Conservation (phyloP, 768 basidiomycete species). For the Tylopilus felleus region DNA sequence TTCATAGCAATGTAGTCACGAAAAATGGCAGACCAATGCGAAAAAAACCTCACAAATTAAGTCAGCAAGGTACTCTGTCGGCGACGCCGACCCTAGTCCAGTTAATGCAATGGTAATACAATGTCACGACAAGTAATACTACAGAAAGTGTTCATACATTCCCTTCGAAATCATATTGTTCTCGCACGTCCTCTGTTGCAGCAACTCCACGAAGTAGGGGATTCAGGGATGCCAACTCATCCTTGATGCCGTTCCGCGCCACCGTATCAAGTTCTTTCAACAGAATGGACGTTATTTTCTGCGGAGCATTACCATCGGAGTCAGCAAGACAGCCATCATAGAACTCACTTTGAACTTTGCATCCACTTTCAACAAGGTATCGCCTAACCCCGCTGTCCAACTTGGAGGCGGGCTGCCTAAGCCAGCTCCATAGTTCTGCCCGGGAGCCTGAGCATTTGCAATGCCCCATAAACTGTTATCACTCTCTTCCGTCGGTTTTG, state of each 20-base stretch:
- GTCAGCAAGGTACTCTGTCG: no score
- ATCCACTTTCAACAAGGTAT: slow-evolving; percentile 79
- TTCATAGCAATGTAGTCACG: no score
- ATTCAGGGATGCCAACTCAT: slow-evolving; percentile 79
- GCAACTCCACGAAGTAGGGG: slow-evolving; percentile 65
- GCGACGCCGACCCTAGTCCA: no score
- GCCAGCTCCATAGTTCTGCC: slow-evolving; percentile 30
- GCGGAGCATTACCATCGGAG: slow-evolving; percentile 5
- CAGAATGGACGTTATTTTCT: slow-evolving; percentile 82
- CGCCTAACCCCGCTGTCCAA: slow-evolving; percentile 63
- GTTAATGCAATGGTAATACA: slow-evolving; percentile 24
- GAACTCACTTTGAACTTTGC: slow-evolving; percentile 72
- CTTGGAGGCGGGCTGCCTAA: slow-evolving; percentile 51
- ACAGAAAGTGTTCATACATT: slow-evolving; percentile 27
- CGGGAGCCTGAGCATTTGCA: slow-evolving; percentile 45
- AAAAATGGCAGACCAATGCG: no score
- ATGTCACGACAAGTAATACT: slow-evolving; percentile 12
- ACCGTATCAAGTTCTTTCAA: slow-evolving; percentile 84
- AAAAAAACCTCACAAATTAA: no score
- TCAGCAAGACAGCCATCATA: background rate
- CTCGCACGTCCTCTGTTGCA: slow-evolving; percentile 34
- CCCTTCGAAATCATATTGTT: slow-evolving; percentile 44
- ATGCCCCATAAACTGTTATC: slow-evolving; percentile 71
- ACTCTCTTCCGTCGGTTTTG: slow-evolving; percentile 38
- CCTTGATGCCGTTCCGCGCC: slow-evolving; percentile 76